A percentile compares a stretch with the other conserved stretches of the same genome.
These are phyloP conservation scores for Pythium plurisporium DNA, from an alignment of 352 stramenopile genomes.

Conservation along the genomic window DNA sequence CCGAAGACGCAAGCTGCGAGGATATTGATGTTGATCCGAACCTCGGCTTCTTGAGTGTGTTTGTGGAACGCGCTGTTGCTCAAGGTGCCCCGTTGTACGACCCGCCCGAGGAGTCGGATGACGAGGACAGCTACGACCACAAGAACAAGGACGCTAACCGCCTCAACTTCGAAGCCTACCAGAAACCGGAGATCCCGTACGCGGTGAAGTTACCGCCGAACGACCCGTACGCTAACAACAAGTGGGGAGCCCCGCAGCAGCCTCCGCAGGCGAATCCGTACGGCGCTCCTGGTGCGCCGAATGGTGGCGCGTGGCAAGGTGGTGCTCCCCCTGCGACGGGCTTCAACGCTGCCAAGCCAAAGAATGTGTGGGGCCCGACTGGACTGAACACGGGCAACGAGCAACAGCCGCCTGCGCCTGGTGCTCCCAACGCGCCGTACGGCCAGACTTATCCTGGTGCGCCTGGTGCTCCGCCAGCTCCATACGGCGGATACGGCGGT, in stretches of 20 bases:
- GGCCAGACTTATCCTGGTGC: constrained; percentile 23
- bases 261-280: constrained; percentile 19
- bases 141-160: constrained; percentile 55
- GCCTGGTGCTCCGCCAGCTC: constrained; percentile 14
- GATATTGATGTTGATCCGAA: constrained; percentile 95
- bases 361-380: constrained; percentile 85
- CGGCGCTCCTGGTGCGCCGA: constrained; percentile 15
- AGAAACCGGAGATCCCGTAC: constrained; percentile 89
- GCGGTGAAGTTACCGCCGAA: constrained; percentile 62
- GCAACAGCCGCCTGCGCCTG: constrained; percentile 5
- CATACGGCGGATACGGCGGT: constrained; percentile 38
- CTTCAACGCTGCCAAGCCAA: constrained; percentile 50
- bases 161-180: constrained; percentile 87
- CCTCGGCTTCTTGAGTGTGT: constrained; percentile 94
- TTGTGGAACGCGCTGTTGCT: constrained; percentile 90
- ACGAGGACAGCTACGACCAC: constrained; percentile 88
- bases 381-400: constrained; percentile 48
- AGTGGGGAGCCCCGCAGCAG: constrained; percentile 46
- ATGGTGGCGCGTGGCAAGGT: constrained; percentile 29
- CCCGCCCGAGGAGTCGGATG: constrained; percentile 94
- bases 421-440: constrained; percentile 25
- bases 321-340: constrained; percentile 30
- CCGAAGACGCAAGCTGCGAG: constrained; percentile 95
- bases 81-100: constrained; percentile 94
- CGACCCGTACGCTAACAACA: constrained; percentile 52